A percentile compares a stretch with the other conserved stretches of the same genome.
These are phyloP conservation scores for Digitaria exilis DNA, from an alignment of 202 grass and related monocot species.

Conservation along the genomic window DNA sequence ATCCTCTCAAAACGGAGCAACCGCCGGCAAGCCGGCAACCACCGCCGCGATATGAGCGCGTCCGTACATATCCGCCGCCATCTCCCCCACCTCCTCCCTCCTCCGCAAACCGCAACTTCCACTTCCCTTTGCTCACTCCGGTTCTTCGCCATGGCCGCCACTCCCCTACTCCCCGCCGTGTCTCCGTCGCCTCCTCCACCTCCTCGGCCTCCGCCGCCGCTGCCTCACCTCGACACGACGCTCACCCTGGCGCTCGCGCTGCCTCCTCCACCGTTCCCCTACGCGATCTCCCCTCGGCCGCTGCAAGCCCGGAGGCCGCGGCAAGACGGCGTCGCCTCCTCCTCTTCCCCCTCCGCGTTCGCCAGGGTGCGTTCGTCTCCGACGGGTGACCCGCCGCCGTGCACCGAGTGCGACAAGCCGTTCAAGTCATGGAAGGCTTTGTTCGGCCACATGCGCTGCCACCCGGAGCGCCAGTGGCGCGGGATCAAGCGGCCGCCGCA, in stretches of 20 bases:
- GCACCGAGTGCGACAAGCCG: too few relatives aligned
- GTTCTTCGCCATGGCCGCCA: neutral
- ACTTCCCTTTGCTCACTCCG: neutral
- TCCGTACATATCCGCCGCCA: too few relatives aligned
- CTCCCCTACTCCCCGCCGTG: neutral
- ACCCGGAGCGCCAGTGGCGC: constrained; percentile 76
- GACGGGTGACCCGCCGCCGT: constrained; percentile 35
- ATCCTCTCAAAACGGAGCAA: too few relatives aligned
- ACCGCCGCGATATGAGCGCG: too few relatives aligned
- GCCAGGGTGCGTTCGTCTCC: neutral
- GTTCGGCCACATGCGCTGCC: constrained; percentile 81
- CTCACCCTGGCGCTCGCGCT: too few relatives aligned
- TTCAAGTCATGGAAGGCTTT: too few relatives aligned
- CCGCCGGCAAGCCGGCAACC: too few relatives aligned
- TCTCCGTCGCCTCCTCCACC: neutral
- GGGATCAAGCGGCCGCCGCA: constrained; percentile 59
- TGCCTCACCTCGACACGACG: constrained; percentile 6
- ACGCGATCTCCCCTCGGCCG: neutral
- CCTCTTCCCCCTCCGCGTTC: neutral
- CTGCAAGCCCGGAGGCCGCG: neutral
- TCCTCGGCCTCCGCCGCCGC: neutral
- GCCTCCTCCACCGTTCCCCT: neutral
- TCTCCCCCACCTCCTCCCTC: too few relatives aligned
- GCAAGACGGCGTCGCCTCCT: neutral
- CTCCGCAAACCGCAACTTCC: neutral